Percentiles rank a stretch among this genome's conserved stretches.
These are phyloP conservation scores for Aegilops sharonensis DNA, from an alignment of 176 grass and related monocot genomes.

Conservation along the genomic window DNA sequence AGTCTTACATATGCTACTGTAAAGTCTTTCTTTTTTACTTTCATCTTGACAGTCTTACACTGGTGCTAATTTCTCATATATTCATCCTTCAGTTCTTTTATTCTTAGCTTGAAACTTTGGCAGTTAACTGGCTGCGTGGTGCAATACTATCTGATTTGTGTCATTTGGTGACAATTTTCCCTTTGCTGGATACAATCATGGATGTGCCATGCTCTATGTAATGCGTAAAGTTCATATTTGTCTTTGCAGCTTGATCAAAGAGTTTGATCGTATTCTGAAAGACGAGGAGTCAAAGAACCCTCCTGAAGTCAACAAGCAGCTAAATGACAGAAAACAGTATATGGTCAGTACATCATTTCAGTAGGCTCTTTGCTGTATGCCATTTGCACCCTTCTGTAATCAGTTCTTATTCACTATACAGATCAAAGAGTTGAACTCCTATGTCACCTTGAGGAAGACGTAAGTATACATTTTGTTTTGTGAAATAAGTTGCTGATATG, in stretches of 20 bases:
- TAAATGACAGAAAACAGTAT: conserved; percentile 93
- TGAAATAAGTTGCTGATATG: not conserved
- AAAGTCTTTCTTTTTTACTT: not conserved
- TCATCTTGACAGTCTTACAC: not conserved
- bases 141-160: conserved; percentile 12
- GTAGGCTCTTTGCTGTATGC: conserved; percentile 4
- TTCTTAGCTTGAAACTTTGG: conserved; percentile 3
- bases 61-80: not conserved
- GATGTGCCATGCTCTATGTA: not conserved
- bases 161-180: not conserved
- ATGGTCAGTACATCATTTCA: conserved; percentile 56
- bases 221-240: conserved; percentile 12
- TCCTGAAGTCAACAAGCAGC: conserved; percentile 72
- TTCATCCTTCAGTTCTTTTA: not conserved
- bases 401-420: conserved; percentile 39
- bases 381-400: conserved; percentile 6
- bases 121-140: not conserved
- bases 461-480: conserved; percentile 47
- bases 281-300: conserved; percentile 68
- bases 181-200: conserved; percentile 8
- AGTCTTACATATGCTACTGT: conserved; percentile 20
- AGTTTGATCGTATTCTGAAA: conserved; percentile 81
- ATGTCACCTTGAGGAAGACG: conserved; percentile 96
- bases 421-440: conserved; percentile 99
- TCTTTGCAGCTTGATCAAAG: conserved; percentile 78